Percentiles rank a stretch among this genome's conserved stretches.
These are phyloP conservation scores for Cenococcum geophilum DNA, from an alignment of 495 filamentous ascomycete species.

Conservation along the genomic window DNA sequence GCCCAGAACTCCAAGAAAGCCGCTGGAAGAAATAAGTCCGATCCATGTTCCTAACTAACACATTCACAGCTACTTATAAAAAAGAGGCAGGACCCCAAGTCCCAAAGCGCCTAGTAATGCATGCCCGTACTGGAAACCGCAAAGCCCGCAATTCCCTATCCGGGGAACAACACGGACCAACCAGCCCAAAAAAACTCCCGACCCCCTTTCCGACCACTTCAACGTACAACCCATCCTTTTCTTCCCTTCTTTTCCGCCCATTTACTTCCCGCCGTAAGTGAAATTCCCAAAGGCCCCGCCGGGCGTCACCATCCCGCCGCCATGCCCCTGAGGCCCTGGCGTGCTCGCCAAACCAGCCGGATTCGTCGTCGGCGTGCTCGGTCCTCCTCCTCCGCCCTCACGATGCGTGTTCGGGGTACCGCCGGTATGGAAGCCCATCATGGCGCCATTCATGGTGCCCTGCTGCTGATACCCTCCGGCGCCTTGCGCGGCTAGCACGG, in stretches of 20 bases:
- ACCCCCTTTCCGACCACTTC: neutral
- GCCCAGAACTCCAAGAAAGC: too few relatives aligned
- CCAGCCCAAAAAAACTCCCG: neutral
- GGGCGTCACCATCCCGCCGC: constrained; percentile 6
- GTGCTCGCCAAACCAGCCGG: constrained; percentile 28
- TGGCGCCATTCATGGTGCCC: constrained; percentile 7
- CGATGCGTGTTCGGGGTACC: constrained; percentile 17
- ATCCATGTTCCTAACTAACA: too few relatives aligned
- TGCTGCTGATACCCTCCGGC: constrained; percentile 3
- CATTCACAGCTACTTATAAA: too few relatives aligned
- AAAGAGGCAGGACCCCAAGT: neutral
- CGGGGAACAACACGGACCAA: neutral
- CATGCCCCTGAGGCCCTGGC: constrained; percentile 8
- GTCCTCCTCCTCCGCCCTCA: constrained; percentile 15
- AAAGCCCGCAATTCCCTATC: neutral
- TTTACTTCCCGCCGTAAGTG: constrained; percentile 11
- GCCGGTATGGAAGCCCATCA: constrained; percentile 14
- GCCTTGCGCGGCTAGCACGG: constrained; percentile 35
- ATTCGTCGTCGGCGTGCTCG: constrained; percentile 33
- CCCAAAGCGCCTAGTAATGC: neutral
- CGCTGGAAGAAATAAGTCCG: too few relatives aligned
- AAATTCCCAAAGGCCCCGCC: constrained; percentile 22
- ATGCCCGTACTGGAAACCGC: neutral
- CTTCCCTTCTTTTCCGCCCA: neutral
- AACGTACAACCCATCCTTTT: neutral